phyloP scores from a whole-genome alignment of 2,329 filamentous ascomycete genomes.

The Periconia macrospinosa region DNA sequence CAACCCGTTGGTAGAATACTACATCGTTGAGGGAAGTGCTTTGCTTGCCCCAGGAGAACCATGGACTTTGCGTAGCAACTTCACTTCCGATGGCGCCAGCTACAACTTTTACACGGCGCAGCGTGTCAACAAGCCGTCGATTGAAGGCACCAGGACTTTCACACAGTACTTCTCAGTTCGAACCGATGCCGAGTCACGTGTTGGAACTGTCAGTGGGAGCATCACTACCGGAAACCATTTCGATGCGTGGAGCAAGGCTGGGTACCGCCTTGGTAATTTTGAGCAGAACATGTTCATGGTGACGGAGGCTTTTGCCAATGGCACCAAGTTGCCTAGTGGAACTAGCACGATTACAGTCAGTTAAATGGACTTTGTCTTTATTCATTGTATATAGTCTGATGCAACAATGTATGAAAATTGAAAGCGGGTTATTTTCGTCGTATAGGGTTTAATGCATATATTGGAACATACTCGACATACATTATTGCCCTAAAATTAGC shows the following conservation, averaged over 20 bases:
- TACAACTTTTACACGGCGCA: slow-evolving; percentile 18
- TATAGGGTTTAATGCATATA: too few relatives aligned
- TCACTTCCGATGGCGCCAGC: slow-evolving; percentile 18
- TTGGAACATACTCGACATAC: too few relatives aligned
- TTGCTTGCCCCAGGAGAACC: slow-evolving; percentile 51
- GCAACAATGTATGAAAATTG: not conserved
- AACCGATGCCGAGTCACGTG: slow-evolving; percentile 10
- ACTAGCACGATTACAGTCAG: slow-evolving; percentile 15
- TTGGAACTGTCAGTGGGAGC: slow-evolving; percentile 15
- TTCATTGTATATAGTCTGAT: not conserved
- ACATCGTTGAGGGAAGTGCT: slow-evolving; percentile 51
- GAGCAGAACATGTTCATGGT: slow-evolving; percentile 46
- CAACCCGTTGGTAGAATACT: slow-evolving; percentile 57
- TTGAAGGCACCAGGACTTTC: slow-evolving; percentile 53
- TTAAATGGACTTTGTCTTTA: not conserved
- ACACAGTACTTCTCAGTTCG: slow-evolving; percentile 50
- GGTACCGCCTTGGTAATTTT: slow-evolving; percentile 16
- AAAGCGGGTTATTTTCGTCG: not conserved
- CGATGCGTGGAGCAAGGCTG: slow-evolving; percentile 20
- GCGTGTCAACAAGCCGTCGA: slow-evolving; percentile 49
- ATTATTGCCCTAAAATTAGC: too few relatives aligned
- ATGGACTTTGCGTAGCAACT: slow-evolving; percentile 27
- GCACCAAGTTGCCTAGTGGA: slow-evolving; percentile 18
- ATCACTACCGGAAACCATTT: slow-evolving; percentile 24
- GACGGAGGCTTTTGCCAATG: slow-evolving; percentile 56